Evolutionary conservation across 371 early-diverging fungal genomes (phyloP).

Genomic region (Vairimorpha ceranae): DNA sequence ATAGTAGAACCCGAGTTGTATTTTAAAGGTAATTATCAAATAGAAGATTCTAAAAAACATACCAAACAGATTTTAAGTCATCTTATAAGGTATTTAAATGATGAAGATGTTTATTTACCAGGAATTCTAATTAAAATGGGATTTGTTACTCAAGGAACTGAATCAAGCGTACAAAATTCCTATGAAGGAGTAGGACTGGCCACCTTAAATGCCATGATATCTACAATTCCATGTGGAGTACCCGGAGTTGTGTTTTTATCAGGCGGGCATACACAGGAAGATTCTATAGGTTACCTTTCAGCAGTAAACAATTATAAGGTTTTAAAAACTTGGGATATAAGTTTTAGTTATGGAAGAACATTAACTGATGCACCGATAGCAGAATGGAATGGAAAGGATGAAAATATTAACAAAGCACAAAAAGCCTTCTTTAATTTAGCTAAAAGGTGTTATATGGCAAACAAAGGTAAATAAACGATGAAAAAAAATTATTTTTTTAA

Average conservation of each 20-base stretch:
- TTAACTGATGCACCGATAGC: constrained; percentile 66
- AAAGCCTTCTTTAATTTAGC: constrained; percentile 39
- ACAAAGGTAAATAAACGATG: neutral
- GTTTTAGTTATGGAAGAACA: constrained; percentile 69
- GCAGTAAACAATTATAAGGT: constrained; percentile 61
- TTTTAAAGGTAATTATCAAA: constrained; percentile 67
- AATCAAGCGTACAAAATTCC: constrained; percentile 62
- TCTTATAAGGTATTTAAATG: constrained; percentile 64
- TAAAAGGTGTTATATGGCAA: constrained; percentile 8
- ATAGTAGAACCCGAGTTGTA: constrained; percentile 70
- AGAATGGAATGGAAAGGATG: constrained; percentile 65
- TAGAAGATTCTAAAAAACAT: constrained; percentile 64
- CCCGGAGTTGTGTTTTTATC: constrained; percentile 69
- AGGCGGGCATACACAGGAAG: constrained; percentile 67
- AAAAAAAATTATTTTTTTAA: no score
- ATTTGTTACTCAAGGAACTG: constrained; percentile 66
- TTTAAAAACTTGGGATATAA: constrained; percentile 65
- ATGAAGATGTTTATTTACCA: constrained; percentile 66
- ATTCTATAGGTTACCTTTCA: constrained; percentile 66
- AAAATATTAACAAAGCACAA: constrained; percentile 66
- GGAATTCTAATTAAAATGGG: constrained; percentile 68
- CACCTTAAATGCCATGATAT: constrained; percentile 65
- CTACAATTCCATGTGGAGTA: constrained; percentile 66
- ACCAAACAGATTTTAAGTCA: constrained; percentile 65
- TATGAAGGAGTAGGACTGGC: constrained; percentile 64